Base-by-base conservation (phyloP, 1,284 basidiomycete species). In the Naganishia albida region DNA sequence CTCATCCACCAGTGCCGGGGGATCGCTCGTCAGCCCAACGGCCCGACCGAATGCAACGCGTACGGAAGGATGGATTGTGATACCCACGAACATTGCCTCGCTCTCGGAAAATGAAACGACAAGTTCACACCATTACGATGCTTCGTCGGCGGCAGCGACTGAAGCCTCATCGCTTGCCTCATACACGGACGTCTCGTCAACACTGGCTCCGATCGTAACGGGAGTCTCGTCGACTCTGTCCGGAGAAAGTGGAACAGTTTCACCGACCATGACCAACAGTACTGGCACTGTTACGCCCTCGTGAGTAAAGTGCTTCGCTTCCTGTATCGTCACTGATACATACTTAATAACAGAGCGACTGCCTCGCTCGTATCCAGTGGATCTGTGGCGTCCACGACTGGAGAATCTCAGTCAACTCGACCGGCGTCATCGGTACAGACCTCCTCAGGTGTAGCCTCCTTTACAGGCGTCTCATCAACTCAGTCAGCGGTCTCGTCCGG, bases 21-120 rank as follows among this genome's bases (percentile, higher is more conserved):
- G 62, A 3, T 54, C 53, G 4, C 46, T 44, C 15, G 44, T 43
- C 20, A 59, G 66, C 7, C 63, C 55, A 13, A 67, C 67, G 10
- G 53, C 64, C 16, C 62, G 55, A 13, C 57, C 68, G 13, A 67
- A 68, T 15, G 51, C 50, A 2, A 63, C 60, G 2, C 50, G 60
- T 15, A 52, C 50, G 8, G 60, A 54, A 30, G 28, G 50, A 8
- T 63, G 60, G 60, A 44, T 52, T 16, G n/a, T 43, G 0, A 38
- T 54, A 49, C 64, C 39, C 44, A 68, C 60, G 53, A 39, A 34
- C 53, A 60, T 43, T 39, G 4, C 10, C 34, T 60, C 30, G 25
- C 51, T 16, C 51, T 62, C 23, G 26, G 46, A 57, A 30, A 44
- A 25, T 30, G 43, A 59, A 28, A 65, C 54, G 18, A 50, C 49